phyloP scores from a whole-genome alignment of 495 filamentous ascomycete genomes.

The Astrothelium macrocarpum region DNA sequence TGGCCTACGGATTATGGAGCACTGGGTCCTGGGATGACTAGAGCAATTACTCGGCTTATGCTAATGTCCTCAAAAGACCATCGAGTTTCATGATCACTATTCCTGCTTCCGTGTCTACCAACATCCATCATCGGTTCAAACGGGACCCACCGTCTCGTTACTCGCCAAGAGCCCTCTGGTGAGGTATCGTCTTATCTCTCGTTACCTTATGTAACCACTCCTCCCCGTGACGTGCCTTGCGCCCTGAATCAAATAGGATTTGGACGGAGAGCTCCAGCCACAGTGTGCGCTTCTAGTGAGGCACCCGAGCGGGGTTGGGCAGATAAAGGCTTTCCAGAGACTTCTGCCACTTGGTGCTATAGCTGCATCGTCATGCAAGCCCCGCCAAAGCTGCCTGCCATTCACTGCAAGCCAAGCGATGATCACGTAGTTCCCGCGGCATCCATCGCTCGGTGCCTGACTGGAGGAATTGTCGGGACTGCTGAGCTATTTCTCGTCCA shows the following conservation, averaged over 20 bases:
- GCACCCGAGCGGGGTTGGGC: neutral
- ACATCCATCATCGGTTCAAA: no score
- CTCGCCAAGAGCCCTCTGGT: no score
- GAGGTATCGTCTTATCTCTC: no score
- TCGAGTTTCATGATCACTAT: no score
- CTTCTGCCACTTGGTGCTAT: neutral
- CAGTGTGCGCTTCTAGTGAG: neutral
- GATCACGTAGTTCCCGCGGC: neutral
- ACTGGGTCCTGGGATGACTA: no score
- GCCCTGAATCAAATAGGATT: neutral
- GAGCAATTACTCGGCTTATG: no score
- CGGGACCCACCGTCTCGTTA: no score
- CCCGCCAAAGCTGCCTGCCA: neutral
- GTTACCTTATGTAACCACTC: no score
- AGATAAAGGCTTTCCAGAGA: neutral
- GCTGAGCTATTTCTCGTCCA: no score
- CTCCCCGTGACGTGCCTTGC: neutral
- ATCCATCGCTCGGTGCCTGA: neutral
- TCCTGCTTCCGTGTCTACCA: no score
- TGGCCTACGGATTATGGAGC: no score
- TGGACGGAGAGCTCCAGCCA: neutral
- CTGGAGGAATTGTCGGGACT: neutral
- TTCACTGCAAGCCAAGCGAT: neutral
- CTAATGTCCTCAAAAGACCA: no score
- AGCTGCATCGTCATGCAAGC: neutral